Conservation (phyloP, 768 basidiomycete genomes). For the Crucibulum laeve region DNA sequence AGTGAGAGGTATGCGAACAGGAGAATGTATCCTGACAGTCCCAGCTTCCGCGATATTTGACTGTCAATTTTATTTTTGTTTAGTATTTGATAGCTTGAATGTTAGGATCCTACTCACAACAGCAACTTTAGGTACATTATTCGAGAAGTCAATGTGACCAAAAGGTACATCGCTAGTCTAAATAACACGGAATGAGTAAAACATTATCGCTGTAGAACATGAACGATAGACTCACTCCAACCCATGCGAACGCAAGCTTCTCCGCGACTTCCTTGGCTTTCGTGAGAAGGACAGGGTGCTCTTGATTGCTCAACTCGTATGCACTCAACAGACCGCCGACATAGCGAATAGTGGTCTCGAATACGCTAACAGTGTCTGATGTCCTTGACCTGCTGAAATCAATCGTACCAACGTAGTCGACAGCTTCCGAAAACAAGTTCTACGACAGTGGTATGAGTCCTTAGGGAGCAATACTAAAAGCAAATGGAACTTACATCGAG, state of each 20-base stretch:
- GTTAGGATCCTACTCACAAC: slow-evolving; percentile 18
- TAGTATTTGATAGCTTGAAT: neutral
- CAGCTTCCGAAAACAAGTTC: slow-evolving; percentile 52
- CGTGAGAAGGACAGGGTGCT: slow-evolving; percentile 45
- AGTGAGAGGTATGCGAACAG: neutral
- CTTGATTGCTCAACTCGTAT: slow-evolving; percentile 59
- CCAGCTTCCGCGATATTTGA: slow-evolving; percentile 56
- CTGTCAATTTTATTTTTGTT: slow-evolving; percentile 15
- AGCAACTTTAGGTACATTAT: slow-evolving; percentile 33
- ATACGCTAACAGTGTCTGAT: slow-evolving; percentile 48
- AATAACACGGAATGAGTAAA: neutral
- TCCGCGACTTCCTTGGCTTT: slow-evolving; percentile 64
- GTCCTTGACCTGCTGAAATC: slow-evolving; percentile 52
- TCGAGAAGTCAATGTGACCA: slow-evolving; percentile 36
- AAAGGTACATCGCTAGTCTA: slow-evolving; percentile 38
- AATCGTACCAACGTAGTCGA: slow-evolving; percentile 44
- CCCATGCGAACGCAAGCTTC: slow-evolving; percentile 60
- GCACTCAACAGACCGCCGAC: slow-evolving; percentile 64
- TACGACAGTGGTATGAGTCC: slow-evolving; percentile 11
- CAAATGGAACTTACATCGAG: slow-evolving; percentile 30
- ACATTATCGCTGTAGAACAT: neutral
- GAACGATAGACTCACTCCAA: slow-evolving; percentile 34
- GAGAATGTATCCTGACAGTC: slow-evolving; percentile 27
- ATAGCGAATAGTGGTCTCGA: slow-evolving; percentile 76
- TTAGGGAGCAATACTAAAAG: neutral